Conservation (phyloP, 2,329 filamentous ascomycete species). For the Xylariomycetidae sp. region DNA sequence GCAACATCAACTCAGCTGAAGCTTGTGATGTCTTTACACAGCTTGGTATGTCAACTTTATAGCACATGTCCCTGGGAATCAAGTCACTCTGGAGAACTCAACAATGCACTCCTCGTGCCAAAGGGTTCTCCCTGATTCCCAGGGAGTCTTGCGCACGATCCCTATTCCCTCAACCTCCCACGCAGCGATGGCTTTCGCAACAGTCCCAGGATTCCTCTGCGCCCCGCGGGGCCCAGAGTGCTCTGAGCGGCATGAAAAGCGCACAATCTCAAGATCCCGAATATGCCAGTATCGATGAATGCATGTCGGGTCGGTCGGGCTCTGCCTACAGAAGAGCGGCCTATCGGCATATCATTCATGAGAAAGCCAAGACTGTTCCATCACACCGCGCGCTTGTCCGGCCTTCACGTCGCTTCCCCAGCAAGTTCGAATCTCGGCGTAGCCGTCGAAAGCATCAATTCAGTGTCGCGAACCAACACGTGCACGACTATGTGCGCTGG, state of each 20-base stretch:
- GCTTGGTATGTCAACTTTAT: conserved; percentile 19
- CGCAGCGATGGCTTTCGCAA: conserved; percentile 15
- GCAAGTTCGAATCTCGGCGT: conserved; percentile 6
- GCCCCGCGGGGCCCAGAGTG: no score
- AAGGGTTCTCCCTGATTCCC: conserved; percentile 22
- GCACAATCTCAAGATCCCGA: no score
- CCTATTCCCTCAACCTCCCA: conserved; percentile 3
- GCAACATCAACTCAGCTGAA: no score
- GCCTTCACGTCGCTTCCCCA: no score
- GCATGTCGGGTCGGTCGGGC: no score
- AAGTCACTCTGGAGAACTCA: conserved; percentile 24
- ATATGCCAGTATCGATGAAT: no score
- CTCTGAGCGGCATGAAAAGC: no score
- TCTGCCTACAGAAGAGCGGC: no score
- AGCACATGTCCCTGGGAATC: conserved; percentile 29
- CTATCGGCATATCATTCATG: no score
- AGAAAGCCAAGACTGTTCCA: no score
- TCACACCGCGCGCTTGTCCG: no score
- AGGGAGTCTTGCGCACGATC: conserved; percentile 16
- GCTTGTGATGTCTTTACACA: background rate
- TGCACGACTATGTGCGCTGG: conserved; percentile 10
- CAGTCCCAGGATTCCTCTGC: no score
- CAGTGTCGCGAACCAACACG: conserved; percentile 14
- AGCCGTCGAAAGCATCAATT: conserved; percentile 15
- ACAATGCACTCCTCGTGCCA: conserved; percentile 12